Evolutionary conservation across 371 early-diverging fungal species (phyloP), one percentile per base, ranked within the genome.

Genomic region (Haplosporangium sp.): DNA sequence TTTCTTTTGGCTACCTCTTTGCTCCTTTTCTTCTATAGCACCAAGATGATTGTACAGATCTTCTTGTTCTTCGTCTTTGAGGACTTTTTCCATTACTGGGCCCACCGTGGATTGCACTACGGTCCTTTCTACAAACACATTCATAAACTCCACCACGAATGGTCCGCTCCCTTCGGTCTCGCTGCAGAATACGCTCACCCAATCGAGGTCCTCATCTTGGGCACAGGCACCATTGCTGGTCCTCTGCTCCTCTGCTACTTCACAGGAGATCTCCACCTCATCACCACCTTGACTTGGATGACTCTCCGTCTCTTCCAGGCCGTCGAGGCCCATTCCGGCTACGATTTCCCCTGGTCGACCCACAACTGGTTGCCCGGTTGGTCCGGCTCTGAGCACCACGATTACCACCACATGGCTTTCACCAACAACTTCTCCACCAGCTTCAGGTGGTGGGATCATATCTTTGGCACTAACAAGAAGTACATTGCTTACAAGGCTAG

Each of bases 121-220:
- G 93, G 93, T 9, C 88, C 91, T 14, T 82, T 96, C 68, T 97
- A 96, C 86, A 94, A 93, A 66, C 80, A 87, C 69, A 90, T 97
- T 58, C 98, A 97, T 89, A 97, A 97, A 83, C 81, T 92, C 18
- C 96, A 97, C 83, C 98, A 97, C 86, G 94, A 95, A 76, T 97
- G 91, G 84, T 85, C 92, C 52, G 93, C 96, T 13, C 96, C 98
- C 45, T 94, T 96, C 55, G 98, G 96, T 46, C 84, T 95, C 60
- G 82, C 93, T 45, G 94, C 94, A 37, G 95, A 95, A 81, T 95
- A 95, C 67, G 94, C 95, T 41, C 95, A 94, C 66, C 95, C 95
- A 29, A 67, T 91, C 42, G 95, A 95, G 69, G 92, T 92, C 8
- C 60, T 91, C 20, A 87, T 94, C 50, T 84, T 95, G 56, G 93